phyloP scores from a whole-genome alignment of 2,329 filamentous ascomycete species.

The Macrophomina tecta region DNA sequence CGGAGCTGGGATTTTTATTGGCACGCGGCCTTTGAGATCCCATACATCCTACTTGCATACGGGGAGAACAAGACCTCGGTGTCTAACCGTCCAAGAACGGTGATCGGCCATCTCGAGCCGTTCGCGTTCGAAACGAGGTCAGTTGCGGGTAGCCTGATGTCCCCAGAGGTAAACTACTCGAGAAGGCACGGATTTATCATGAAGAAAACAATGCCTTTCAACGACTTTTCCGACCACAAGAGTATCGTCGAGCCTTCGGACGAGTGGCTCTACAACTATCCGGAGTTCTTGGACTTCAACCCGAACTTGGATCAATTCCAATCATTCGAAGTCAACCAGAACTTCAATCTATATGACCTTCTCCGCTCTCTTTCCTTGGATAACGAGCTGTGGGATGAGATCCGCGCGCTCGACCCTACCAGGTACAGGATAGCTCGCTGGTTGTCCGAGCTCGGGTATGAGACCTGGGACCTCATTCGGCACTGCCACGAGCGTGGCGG shows the following conservation, averaged over 20 bases:
- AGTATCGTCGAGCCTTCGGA: constrained; percentile 28
- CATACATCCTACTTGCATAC: constrained; percentile 24
- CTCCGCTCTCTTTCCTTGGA: neutral
- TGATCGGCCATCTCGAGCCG: constrained; percentile 5
- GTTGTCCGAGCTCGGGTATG: constrained; percentile 2
- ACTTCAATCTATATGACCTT: neutral
- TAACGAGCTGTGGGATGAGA: constrained; percentile 4
- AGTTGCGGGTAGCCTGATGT: neutral
- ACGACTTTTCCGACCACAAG: constrained; percentile 25
- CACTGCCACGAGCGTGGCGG: neutral
- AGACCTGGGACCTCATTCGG: constrained; percentile 14
- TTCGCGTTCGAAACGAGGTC: neutral
- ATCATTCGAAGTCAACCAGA: neutral
- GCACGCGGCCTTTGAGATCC: constrained; percentile 27
- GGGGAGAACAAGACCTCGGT: neutral
- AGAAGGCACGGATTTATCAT: constrained; percentile 1
- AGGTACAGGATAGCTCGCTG: neutral
- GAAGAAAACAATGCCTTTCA: constrained; percentile 23
- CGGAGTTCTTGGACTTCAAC: constrained; percentile 24
- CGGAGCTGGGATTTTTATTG: constrained; percentile 16
- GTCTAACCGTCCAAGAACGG: neutral
- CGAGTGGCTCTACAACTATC: constrained; percentile 28
- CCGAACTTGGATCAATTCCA: neutral
- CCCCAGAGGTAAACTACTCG: neutral
- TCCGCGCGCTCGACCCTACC: neutral